Evolutionary conservation across 352 stramenopile genomes (phyloP).

Genomic region (Globisporangium uncinulatum): DNA sequence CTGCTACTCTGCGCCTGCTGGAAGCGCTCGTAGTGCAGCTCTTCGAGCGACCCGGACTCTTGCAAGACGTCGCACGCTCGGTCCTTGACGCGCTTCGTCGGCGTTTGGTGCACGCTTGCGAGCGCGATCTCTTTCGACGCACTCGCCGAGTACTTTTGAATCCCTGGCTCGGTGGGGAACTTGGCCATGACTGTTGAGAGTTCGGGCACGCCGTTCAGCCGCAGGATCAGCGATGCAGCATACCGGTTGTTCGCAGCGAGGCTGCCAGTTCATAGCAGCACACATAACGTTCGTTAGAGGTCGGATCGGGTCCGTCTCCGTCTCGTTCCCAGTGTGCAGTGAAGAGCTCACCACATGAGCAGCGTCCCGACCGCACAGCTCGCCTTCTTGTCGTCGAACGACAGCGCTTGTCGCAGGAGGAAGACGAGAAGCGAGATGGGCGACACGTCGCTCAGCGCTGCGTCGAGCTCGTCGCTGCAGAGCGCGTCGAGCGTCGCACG

Average conservation of each 20-base stretch:
- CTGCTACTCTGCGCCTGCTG: constrained; percentile 11
- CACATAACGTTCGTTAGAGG: neutral
- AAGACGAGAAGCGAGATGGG: constrained; percentile 69
- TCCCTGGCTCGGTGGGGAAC: constrained; percentile 57
- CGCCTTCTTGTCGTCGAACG: constrained; percentile 77
- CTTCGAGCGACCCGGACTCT: constrained; percentile 29
- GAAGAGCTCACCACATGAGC: constrained; percentile 52
- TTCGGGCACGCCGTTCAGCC: constrained; percentile 55
- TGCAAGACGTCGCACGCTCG: constrained; percentile 36
- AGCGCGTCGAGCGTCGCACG: constrained; percentile 43
- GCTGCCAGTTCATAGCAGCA: constrained; percentile 15
- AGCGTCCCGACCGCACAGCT: constrained; percentile 68
- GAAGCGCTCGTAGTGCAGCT: constrained; percentile 21
- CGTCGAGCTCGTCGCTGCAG: constrained; percentile 23
- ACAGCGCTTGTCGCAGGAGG: constrained; percentile 60
- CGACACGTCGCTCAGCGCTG: constrained; percentile 33
- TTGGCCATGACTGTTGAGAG: constrained; percentile 73
- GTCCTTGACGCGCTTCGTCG: constrained; percentile 33
- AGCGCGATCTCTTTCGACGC: constrained; percentile 57
- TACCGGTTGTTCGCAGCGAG: constrained; percentile 50
- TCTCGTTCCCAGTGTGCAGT: neutral
- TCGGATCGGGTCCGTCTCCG: too few relatives aligned
- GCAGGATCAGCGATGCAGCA: constrained; percentile 42
- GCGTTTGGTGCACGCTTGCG: constrained; percentile 34
- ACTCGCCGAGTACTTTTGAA: constrained; percentile 56